Evolutionary conservation across 2,329 filamentous ascomycete genomes (phyloP).

Genomic region (Microcyclospora pomicola): DNA sequence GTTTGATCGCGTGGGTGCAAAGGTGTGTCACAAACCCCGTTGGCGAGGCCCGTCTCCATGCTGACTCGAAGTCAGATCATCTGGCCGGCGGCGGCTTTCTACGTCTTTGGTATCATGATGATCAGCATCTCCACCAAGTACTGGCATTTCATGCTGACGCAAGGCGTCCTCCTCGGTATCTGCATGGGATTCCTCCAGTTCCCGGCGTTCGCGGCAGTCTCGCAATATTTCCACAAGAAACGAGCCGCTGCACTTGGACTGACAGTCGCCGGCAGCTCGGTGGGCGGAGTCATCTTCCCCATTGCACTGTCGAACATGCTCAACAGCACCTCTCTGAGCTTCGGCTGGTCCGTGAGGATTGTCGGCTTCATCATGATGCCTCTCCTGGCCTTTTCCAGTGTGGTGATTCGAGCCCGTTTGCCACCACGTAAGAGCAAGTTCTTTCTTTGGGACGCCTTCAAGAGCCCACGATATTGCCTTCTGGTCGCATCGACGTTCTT

Average conservation of each 20-base stretch:
- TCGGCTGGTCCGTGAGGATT: conserved; percentile 40
- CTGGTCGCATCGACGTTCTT: neutral
- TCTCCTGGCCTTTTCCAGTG: conserved; percentile 19
- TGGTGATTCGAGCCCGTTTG: conserved; percentile 1
- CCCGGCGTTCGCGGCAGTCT: conserved; percentile 33
- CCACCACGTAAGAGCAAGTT: conserved; percentile 1
- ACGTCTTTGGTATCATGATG: conserved; percentile 35
- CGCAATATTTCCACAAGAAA: conserved; percentile 34
- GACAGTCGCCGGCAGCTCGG: conserved; percentile 32
- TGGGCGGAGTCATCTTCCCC: conserved; percentile 40
- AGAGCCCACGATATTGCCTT: neutral
- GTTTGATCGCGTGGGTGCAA: neutral
- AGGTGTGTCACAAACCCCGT: neutral
- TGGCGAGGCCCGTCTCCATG: neutral
- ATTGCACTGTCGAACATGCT: conserved; percentile 36
- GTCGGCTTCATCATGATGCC: conserved; percentile 38
- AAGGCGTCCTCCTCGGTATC: conserved; percentile 33
- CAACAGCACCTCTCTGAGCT: conserved; percentile 33
- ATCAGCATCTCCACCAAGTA: conserved; percentile 32
- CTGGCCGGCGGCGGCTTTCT: neutral
- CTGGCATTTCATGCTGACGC: conserved; percentile 40
- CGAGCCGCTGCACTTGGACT: conserved; percentile 36
- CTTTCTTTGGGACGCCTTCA: neutral
- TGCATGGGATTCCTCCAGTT: conserved; percentile 30
- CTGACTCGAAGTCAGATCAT: neutral